Conservation (phyloP, 177 flowering plant genomes). For the Vitis hybrid region DNA sequence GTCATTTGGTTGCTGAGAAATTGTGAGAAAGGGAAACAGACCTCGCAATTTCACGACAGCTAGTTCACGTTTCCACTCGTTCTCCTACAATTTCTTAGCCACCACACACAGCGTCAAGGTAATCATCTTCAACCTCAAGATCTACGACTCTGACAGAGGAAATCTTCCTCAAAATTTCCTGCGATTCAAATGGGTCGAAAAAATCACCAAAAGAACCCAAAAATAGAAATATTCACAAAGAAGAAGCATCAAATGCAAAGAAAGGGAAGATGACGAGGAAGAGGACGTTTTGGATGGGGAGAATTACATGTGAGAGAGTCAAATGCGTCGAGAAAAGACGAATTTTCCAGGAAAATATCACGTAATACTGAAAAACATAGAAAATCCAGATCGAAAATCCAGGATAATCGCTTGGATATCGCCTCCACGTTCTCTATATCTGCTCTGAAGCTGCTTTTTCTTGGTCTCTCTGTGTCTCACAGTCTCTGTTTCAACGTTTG, state of each 20-base stretch:
- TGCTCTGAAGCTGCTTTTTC: too few relatives aligned
- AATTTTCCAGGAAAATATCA: too few relatives aligned
- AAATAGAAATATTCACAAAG: neutral
- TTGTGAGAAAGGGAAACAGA: neutral
- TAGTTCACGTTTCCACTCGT: neutral
- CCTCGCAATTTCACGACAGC: neutral
- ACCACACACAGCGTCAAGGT: neutral
- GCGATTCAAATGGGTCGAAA: neutral
- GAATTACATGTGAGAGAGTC: too few relatives aligned
- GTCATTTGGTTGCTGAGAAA: neutral
- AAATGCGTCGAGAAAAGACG: too few relatives aligned
- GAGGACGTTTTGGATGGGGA: too few relatives aligned
- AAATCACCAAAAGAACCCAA: neutral
- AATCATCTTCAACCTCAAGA: constrained; percentile 23
- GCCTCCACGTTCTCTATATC: too few relatives aligned
- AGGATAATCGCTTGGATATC: too few relatives aligned
- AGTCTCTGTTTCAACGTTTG: too few relatives aligned
- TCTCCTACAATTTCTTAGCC: neutral
- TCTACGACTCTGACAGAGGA: constrained; percentile 11
- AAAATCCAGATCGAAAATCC: too few relatives aligned
- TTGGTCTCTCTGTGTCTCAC: too few relatives aligned
- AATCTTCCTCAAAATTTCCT: constrained; percentile 1
- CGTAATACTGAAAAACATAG: too few relatives aligned
- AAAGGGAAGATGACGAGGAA: too few relatives aligned
- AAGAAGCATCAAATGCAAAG: neutral